Evolutionary conservation across 805 yeast species (phyloP).

Genomic region (Hanseniaspora hatyaiensis): DNA sequence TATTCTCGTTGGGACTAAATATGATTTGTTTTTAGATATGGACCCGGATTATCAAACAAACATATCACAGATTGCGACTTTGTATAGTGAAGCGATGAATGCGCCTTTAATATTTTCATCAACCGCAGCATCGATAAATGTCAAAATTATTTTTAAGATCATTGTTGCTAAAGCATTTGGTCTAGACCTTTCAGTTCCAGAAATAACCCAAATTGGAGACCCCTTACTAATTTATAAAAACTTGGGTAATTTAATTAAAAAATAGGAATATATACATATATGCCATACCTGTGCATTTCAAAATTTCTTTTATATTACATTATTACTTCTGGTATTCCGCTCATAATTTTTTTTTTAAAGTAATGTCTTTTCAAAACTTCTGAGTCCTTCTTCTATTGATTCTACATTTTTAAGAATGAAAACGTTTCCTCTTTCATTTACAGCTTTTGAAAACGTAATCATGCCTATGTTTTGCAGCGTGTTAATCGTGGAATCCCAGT

Average conservation of each 20-base stretch:
- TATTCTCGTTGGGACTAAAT: constrained; percentile 83
- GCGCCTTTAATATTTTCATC: constrained; percentile 80
- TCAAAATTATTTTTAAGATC: constrained; percentile 86
- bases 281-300: constrained; percentile 30
- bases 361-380: constrained; percentile 50
- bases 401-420: constrained; percentile 40
- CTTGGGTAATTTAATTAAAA: constrained; percentile 21
- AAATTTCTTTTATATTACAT: too few relatives aligned
- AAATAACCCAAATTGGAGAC: constrained; percentile 76
- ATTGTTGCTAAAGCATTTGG: constrained; percentile 86
- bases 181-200: constrained; percentile 68
- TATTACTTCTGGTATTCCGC: too few relatives aligned
- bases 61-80: constrained; percentile 68
- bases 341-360: too few relatives aligned
- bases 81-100: constrained; percentile 81
- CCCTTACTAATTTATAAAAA: constrained; percentile 64
- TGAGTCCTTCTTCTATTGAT: constrained; percentile 29
- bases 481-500: constrained; percentile 40
- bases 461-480: constrained; percentile 75
- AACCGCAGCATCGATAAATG: constrained; percentile 81
- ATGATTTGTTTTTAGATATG: constrained; percentile 72
- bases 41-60: constrained; percentile 72
- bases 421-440: constrained; percentile 55
- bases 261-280: background rate
- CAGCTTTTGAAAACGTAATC: constrained; percentile 51